Evolutionary conservation across 2,329 filamentous ascomycete species (phyloP).

Genomic region (Clarireedia paspali): DNA sequence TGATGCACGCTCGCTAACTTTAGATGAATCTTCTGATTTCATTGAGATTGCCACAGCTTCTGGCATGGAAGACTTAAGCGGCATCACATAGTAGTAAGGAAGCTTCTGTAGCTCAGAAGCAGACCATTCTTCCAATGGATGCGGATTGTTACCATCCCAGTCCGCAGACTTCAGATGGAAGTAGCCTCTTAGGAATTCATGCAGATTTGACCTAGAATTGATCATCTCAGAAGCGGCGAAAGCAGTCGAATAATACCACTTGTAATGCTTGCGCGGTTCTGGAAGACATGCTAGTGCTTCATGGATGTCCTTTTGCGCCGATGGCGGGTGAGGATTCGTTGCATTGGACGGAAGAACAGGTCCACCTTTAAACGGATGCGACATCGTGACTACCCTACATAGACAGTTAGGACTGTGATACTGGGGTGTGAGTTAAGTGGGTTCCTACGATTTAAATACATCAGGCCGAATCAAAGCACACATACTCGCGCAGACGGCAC

Average conservation of each 20-base stretch:
- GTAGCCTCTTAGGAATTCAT: slow-evolving; percentile 57
- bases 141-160: slow-evolving; percentile 47
- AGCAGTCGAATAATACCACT: slow-evolving; percentile 53
- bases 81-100: slow-evolving; percentile 65
- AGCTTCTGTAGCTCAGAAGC: slow-evolving; percentile 50
- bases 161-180: slow-evolving; percentile 60
- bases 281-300: slow-evolving; percentile 44
- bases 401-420: not conserved
- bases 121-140: slow-evolving; percentile 46
- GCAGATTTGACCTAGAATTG: slow-evolving; percentile 42
- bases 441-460: slow-evolving; percentile 46
- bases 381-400: slow-evolving; percentile 48
- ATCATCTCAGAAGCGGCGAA: slow-evolving; percentile 41
- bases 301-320: slow-evolving; percentile 40
- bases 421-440: not conserved
- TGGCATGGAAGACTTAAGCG: slow-evolving; percentile 48
- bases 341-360: slow-evolving; percentile 16
- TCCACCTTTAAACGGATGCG: slow-evolving; percentile 52
- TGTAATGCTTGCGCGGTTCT: slow-evolving; percentile 61
- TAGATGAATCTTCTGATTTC: slow-evolving; percentile 40
- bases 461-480: slow-evolving; percentile 56
- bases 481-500: slow-evolving; percentile 51
- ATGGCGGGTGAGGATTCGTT: slow-evolving; percentile 21
- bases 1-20: slow-evolving; percentile 30
- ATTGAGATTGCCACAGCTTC: slow-evolving; percentile 48